A percentile compares a stretch with the other conserved stretches of the same genome.
phyloP scores from a whole-genome alignment of 148 eudicot genomes.

The Fagopyrum tataricum region DNA sequence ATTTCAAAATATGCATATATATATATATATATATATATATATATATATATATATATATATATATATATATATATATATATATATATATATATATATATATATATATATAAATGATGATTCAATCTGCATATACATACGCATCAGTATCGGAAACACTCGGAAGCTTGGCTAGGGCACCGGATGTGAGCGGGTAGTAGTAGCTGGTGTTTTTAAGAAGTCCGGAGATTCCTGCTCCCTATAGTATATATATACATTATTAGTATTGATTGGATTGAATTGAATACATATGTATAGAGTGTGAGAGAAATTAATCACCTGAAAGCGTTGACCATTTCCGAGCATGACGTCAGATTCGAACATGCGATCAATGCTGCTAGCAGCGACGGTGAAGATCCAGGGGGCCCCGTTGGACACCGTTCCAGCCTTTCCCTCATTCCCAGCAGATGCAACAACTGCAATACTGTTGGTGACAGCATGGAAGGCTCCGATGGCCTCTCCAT shows the following conservation, averaged over 20 bases:
- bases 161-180: neutral
- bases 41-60: neutral
- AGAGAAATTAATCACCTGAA: slow-evolving; percentile 23
- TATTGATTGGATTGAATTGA: too few relatives aligned
- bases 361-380: slow-evolving; percentile 56
- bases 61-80: neutral
- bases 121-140: neutral
- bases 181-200: neutral
- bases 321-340: slow-evolving; percentile 29
- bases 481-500: slow-evolving; percentile 37
- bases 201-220: neutral
- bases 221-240: neutral
- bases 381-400: slow-evolving; percentile 74
- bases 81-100: neutral
- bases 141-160: neutral
- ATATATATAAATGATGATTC: neutral
- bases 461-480: slow-evolving; percentile 52
- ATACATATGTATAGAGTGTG: too few relatives aligned
- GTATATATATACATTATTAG: too few relatives aligned
- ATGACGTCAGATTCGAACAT: slow-evolving; percentile 29
- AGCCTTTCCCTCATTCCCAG: slow-evolving; percentile 46
- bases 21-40: neutral
- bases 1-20: too few relatives aligned
- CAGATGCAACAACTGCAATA: slow-evolving; percentile 48
- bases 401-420: slow-evolving; percentile 44